Evolutionary conservation across 192 early-diverging fungal genomes (phyloP), one percentile per base, ranked within the genome.

Genomic region (Linnemannia hyalina): DNA sequence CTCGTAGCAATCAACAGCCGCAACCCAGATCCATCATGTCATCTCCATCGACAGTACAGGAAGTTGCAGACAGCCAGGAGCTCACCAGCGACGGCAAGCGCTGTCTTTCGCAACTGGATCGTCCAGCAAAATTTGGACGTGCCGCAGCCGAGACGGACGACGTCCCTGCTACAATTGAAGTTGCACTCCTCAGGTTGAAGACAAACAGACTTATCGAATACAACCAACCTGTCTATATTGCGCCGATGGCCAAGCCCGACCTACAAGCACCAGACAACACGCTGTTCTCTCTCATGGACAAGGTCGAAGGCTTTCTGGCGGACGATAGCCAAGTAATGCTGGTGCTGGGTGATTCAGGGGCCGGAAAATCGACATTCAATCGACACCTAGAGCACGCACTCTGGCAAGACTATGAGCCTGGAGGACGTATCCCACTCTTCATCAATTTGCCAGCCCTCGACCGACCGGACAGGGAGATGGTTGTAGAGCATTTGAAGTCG

Each of bases 281-380:
- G 6, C 3, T 35, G 20, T 23, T n/a, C 60, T 16, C 73, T 1
- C 35, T 75, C 4, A 26, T 22, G 32, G 52, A 52, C 2, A 44
- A 29, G 20, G 49, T 75, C 13, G 3, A 40, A 2, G 73, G 60
- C 2, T 75, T 75, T 16, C 20, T 75, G 18, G 69, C 35, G 5
- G 20, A 16, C 69, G 18, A 70, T 0, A 4, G 69, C 0, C 69
- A 70, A 2, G 69, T 42, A 5, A 41, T 70, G 38, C 36, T 70
- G 16, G n/a, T 70, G 6, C 69, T 70, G 10, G 73, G 73, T 6
- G 54, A 75, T 40, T 75, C 73, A 22, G 73, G 73, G 41, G 52
- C 73, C 3, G 54, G 73, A 40, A 75, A 75, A 75, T 75, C 73
- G 49, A 60, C 20, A 2, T 75, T 75, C 52, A 75, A 75, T 36